Percentiles rank a stretch among this genome's conserved stretches.
These are phyloP conservation scores for Solanum gandarillasii DNA, from an alignment of 257 asterid genomes.

Conservation along the genomic window DNA sequence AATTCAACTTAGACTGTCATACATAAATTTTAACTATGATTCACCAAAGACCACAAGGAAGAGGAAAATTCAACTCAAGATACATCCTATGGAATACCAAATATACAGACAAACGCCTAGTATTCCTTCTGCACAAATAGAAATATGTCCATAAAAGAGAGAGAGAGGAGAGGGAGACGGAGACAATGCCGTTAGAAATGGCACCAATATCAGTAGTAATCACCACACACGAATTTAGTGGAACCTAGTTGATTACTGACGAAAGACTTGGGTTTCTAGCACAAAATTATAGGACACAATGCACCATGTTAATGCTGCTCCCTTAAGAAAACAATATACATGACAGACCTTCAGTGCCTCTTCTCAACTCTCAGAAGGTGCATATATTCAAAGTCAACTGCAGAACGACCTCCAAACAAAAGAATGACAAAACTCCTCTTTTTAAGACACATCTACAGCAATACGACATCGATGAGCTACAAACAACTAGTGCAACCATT, in stretches of 20 bases:
- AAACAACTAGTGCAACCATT: slow-evolving; percentile 11
- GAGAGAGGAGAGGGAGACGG: too few species aligned
- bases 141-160: neutral
- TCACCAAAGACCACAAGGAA: neutral
- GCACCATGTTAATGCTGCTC: slow-evolving; percentile 32
- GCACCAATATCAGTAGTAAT: neutral
- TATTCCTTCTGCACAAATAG: neutral
- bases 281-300: slow-evolving; percentile 31
- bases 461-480: slow-evolving; percentile 22
- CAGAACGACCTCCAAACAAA: slow-evolving; percentile 36
- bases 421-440: slow-evolving; percentile 48
- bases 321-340: slow-evolving; percentile 45
- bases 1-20: neutral
- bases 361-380: slow-evolving; percentile 22
- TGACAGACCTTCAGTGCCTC: slow-evolving; percentile 35
- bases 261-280: neutral
- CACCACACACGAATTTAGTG: neutral
- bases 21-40: neutral
- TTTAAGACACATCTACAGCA: slow-evolving; percentile 59
- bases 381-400: slow-evolving; percentile 37
- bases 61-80: neutral
- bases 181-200: neutral
- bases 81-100: neutral
- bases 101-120: neutral
- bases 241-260: neutral